Evolutionary conservation across 768 basidiomycete genomes (phyloP).

Genomic region (Russula sp.): DNA sequence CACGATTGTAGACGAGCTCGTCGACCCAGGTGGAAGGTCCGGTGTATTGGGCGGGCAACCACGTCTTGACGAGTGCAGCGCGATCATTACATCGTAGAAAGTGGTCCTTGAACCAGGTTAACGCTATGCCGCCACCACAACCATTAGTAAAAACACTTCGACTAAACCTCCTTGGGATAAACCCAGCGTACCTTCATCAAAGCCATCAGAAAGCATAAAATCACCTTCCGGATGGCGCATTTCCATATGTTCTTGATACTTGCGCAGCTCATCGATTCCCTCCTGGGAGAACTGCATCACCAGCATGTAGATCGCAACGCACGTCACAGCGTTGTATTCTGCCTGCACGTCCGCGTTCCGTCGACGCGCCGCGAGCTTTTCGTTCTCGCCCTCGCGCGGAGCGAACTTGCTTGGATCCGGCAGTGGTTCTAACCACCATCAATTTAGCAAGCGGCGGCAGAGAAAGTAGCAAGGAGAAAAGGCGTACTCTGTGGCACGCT

Average conservation of each 20-base stretch:
- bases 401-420: slow-evolving; percentile 76
- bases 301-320: slow-evolving; percentile 86
- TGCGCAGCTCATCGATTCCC: slow-evolving; percentile 80
- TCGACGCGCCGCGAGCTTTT: slow-evolving; percentile 63
- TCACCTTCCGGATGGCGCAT: slow-evolving; percentile 75
- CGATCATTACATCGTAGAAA: slow-evolving; percentile 95
- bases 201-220: slow-evolving; percentile 74
- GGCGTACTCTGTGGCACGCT: slow-evolving; percentile 76
- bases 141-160: slow-evolving; percentile 22
- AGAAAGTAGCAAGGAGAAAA: slow-evolving; percentile 4
- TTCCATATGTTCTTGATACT: slow-evolving; percentile 77
- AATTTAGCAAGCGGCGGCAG: slow-evolving; percentile 15
- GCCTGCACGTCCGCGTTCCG: slow-evolving; percentile 75
- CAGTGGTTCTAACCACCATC: slow-evolving; percentile 57
- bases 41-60: slow-evolving; percentile 79
- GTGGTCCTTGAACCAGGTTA: slow-evolving; percentile 88
- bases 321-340: slow-evolving; percentile 80
- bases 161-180: not conserved
- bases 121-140: slow-evolving; percentile 43
- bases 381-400: slow-evolving; percentile 67
- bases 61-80: slow-evolving; percentile 82
- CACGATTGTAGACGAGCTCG: slow-evolving; percentile 90
- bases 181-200: slow-evolving; percentile 61
- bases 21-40: slow-evolving; percentile 84
- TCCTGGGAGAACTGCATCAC: slow-evolving; percentile 90